phyloP scores from a whole-genome alignment of 345 rosid genomes.

The Citrus hindsii region DNA sequence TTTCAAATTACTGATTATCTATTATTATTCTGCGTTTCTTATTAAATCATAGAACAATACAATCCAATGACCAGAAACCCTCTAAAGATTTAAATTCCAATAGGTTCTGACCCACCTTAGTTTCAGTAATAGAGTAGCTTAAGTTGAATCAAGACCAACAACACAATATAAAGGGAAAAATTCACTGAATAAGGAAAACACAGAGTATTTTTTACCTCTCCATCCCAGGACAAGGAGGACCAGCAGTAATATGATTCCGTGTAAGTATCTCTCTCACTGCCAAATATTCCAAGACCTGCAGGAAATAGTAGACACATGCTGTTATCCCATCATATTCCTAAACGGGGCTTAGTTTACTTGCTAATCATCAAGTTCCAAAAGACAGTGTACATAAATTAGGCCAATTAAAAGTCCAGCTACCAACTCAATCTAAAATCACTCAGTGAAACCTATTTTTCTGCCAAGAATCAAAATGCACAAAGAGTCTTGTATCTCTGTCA shows the following conservation, averaged over 20 bases:
- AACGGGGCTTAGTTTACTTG: background rate
- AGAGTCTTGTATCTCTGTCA: background rate
- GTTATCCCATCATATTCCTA: background rate
- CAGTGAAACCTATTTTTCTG: too few species aligned
- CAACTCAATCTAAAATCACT: background rate
- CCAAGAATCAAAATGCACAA: too few species aligned
- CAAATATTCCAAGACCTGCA: constrained; percentile 92
- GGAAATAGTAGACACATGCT: constrained; percentile 3
- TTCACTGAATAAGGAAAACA: constrained; percentile 9
- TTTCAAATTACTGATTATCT: background rate
- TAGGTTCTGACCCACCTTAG: background rate
- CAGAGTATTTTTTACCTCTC: constrained; percentile 58
- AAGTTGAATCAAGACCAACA: background rate
- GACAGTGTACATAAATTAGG: background rate
- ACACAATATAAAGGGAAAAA: background rate
- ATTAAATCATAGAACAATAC: background rate
- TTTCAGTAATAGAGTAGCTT: background rate
- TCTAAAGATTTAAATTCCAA: background rate
- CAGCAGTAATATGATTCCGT: constrained; percentile 65
- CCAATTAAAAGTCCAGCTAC: background rate
- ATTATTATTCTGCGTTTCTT: background rate
- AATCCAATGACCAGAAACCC: background rate
- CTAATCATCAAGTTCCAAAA: background rate
- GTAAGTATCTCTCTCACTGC: constrained; percentile 79
- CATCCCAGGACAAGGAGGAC: constrained; percentile 90